A percentile compares a stretch with the other conserved stretches of the same genome.
These are phyloP conservation scores for Cicer pinnatifidum DNA, from an alignment of 306 rosid genomes.

Conservation along the genomic window DNA sequence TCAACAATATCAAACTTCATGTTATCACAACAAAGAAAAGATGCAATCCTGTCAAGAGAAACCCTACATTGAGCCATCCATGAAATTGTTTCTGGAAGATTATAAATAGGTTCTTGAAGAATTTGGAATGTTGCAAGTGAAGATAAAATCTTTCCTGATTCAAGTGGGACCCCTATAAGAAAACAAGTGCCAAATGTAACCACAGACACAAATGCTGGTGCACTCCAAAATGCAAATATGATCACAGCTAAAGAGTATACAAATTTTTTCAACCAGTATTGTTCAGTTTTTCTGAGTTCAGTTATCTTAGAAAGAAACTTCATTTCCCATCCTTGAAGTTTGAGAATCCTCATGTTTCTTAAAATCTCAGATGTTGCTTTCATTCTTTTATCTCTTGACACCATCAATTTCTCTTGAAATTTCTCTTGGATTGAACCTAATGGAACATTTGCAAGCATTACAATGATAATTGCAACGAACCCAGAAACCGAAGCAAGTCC, in stretches of 20 bases:
- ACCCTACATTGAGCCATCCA: slow-evolving; percentile 54
- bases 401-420: slow-evolving; percentile 58
- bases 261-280: slow-evolving; percentile 51
- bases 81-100: slow-evolving; percentile 54
- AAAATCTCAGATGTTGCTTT: slow-evolving; percentile 63
- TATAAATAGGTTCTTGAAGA: slow-evolving; percentile 52
- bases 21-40: slow-evolving; percentile 51
- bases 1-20: slow-evolving; percentile 44
- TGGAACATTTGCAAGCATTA: slow-evolving; percentile 58
- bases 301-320: slow-evolving; percentile 55
- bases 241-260: slow-evolving; percentile 42
- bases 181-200: slow-evolving; percentile 58
- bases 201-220: slow-evolving; percentile 59
- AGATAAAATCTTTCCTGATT: slow-evolving; percentile 57
- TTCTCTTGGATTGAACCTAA: slow-evolving; percentile 52
- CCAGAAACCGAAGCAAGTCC: slow-evolving; percentile 56
- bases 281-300: slow-evolving; percentile 50
- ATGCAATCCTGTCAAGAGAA: slow-evolving; percentile 55
- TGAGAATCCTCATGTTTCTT: slow-evolving; percentile 65
- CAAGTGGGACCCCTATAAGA: slow-evolving; percentile 56
- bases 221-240: slow-evolving; percentile 49
- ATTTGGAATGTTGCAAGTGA: slow-evolving; percentile 58
- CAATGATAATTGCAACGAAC: slow-evolving; percentile 48
- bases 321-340: slow-evolving; percentile 71
- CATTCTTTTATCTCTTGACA: slow-evolving; percentile 60